Evolutionary conservation across 768 basidiomycete genomes (phyloP), one percentile per base, ranked within the genome.

Genomic region (Boletus sp.): DNA sequence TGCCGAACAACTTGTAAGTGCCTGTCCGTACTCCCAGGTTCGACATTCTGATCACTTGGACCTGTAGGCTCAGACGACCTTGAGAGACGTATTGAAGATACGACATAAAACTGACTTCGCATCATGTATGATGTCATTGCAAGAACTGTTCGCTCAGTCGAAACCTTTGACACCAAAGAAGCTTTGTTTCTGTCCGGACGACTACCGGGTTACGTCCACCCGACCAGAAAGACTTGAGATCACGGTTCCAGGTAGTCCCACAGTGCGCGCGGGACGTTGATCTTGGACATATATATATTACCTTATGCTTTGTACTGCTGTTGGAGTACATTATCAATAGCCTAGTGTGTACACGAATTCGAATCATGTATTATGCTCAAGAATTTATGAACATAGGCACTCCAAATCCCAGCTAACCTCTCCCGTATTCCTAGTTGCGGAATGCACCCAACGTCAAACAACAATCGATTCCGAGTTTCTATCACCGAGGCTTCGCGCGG

Each of bases 1-100:
- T 7, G 58, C 70, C 2, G 61, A 65, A 5, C 56, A 59, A 10
- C 54, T 70, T n/a, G 69, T 62, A 47, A 46, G 70, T 43, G 15
- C 15, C 8, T 41, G 14, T 23, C 35, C 19, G 1, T 25, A 5
- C 4, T 29, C 39, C 25, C 21, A 14, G 30, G 29, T 30, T 47
- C 14, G 43, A 30, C 14, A 2, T 19, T n/a, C 5, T 42, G 37
- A 65, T 40, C 13, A 25, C 29, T 40, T 21, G 29, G 30, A 52
- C 50, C 8, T 40, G 27, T 50, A 68, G 68, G 60, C 58, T 34
- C 64, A 47, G 44, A 52, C 57, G 7, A 55, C 58, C 17, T 42
- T 65, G 47, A 50, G 13, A 43, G 59, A 64, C n/a, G 45, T 52
- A 0, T 47, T 58, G 21, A 54, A 51, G 40, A 44, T 19, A 35